Conservation (phyloP, 371 early-diverging fungal species). For the Apophysomyces variabilis region DNA sequence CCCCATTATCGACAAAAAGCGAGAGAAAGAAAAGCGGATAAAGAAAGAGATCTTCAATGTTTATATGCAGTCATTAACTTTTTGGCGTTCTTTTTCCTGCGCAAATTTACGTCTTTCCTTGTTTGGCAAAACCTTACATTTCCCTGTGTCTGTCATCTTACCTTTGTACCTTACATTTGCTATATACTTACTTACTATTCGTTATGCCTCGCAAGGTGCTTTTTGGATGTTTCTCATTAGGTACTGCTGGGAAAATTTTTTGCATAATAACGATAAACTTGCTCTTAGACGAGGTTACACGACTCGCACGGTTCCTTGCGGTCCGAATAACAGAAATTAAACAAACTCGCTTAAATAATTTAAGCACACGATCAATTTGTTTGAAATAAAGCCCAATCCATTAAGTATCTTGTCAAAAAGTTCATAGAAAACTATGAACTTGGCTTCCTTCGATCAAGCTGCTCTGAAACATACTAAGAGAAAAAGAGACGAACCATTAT, state of each 20-base stretch:
- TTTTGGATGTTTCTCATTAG: too few relatives aligned
- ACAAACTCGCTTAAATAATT: not conserved
- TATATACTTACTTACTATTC: too few relatives aligned
- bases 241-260: not conserved
- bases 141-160: not conserved
- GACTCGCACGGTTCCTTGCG: constrained; percentile 7
- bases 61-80: not conserved
- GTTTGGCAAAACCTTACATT: constrained; percentile 5
- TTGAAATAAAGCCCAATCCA: not conserved
- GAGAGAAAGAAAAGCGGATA: constrained; percentile 13
- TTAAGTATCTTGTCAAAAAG: not conserved
- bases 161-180: not conserved
- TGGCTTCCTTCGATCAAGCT: not conserved
- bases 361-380: not conserved
- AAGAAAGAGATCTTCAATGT: constrained; percentile 14
- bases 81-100: constrained; percentile 9
- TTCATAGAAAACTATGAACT: not conserved
- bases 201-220: too few relatives aligned
- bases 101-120: not conserved
- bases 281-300: not conserved
- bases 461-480: not conserved
- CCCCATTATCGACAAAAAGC: constrained; percentile 20
- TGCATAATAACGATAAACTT: not conserved
- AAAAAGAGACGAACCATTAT: not conserved
- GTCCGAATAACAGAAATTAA: not conserved